Percentiles rank a stretch among this genome's conserved stretches.
These are phyloP conservation scores for Kurtzmaniella cleridarum DNA, from an alignment of 805 yeast species.

Conservation along the genomic window DNA sequence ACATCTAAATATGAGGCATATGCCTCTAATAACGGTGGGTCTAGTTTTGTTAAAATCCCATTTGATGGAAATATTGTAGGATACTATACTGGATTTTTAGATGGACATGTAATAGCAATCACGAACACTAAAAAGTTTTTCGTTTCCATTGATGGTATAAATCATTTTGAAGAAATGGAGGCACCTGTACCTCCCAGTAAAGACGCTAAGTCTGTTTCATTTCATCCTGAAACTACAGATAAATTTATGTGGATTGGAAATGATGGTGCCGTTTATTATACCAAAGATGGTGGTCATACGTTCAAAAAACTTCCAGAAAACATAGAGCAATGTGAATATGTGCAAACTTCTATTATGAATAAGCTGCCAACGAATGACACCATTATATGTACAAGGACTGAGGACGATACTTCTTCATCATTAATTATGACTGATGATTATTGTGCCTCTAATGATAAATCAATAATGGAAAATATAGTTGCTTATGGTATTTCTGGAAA, in stretches of 20 bases:
- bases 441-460: conserved; percentile 39
- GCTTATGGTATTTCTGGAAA: conserved; percentile 73
- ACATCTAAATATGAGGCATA: conserved; percentile 49
- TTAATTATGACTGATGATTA: conserved; percentile 40
- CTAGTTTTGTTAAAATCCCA: conserved; percentile 30
- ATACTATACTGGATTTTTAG: conserved; percentile 47
- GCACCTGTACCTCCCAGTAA: conserved; percentile 48
- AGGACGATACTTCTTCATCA: conserved; percentile 26
- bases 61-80: conserved; percentile 28
- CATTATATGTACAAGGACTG: conserved; percentile 55
- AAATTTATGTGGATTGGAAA: conserved; percentile 69
- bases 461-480: conserved; percentile 51
- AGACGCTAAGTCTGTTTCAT: conserved; percentile 43
- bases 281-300: conserved; percentile 61
- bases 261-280: conserved; percentile 54
- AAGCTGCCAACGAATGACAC: conserved; percentile 34
- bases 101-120: conserved; percentile 51
- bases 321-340: conserved; percentile 61
- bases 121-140: conserved; percentile 48
- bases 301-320: conserved; percentile 52
- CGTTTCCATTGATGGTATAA: conserved; percentile 65
- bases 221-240: conserved; percentile 52
- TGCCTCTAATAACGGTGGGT: conserved; percentile 54
- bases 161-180: conserved; percentile 39
- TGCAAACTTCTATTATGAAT: conserved; percentile 47